Percentiles rank a stretch among this genome's conserved stretches.
Conservation (phyloP, 2,329 filamentous ascomycete genomes). For the Fusarium sp. region DNA sequence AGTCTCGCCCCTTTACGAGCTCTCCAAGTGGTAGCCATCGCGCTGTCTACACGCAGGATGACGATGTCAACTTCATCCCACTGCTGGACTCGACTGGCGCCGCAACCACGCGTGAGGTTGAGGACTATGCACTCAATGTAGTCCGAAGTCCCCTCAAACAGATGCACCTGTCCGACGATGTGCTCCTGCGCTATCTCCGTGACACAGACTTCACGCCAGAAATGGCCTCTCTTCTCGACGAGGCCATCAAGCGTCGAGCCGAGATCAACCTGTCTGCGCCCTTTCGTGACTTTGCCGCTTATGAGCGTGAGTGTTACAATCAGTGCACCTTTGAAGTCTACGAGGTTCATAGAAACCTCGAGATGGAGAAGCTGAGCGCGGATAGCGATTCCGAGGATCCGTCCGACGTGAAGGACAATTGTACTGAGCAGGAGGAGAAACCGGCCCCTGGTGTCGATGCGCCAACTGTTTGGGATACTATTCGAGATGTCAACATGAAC, state of each 20-base stretch:
- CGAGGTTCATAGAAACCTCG: conserved; percentile 62
- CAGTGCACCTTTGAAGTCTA: conserved; percentile 69
- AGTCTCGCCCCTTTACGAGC: conserved; percentile 34
- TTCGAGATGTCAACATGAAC: conserved; percentile 52
- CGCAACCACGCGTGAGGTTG: conserved; percentile 13
- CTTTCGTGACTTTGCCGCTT: conserved; percentile 51
- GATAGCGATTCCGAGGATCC: conserved; percentile 43
- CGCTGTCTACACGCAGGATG: conserved; percentile 41
- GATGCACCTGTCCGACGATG: conserved; percentile 53
- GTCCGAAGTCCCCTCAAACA: conserved; percentile 32
- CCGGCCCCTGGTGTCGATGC: conserved; percentile 52
- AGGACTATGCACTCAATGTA: conserved; percentile 31
- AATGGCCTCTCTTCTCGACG: conserved; percentile 52
- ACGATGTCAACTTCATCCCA: conserved; percentile 49
- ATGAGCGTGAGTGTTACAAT: conserved; percentile 54
- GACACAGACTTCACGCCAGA: conserved; percentile 56
- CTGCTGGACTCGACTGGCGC: conserved; percentile 37
- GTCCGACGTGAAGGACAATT: conserved; percentile 41
- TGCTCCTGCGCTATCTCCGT: conserved; percentile 56
- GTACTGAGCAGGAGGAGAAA: conserved; percentile 40
- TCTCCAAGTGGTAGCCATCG: conserved; percentile 38
- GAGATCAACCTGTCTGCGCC: conserved; percentile 49
- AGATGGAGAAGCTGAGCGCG: conserved; percentile 48
- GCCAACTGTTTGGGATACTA: conserved; percentile 55
- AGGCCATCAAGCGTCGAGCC: conserved; percentile 48